Evolutionary conservation across 208 protist species (phyloP).

Genomic region (Tritrichomonas foetus): DNA sequence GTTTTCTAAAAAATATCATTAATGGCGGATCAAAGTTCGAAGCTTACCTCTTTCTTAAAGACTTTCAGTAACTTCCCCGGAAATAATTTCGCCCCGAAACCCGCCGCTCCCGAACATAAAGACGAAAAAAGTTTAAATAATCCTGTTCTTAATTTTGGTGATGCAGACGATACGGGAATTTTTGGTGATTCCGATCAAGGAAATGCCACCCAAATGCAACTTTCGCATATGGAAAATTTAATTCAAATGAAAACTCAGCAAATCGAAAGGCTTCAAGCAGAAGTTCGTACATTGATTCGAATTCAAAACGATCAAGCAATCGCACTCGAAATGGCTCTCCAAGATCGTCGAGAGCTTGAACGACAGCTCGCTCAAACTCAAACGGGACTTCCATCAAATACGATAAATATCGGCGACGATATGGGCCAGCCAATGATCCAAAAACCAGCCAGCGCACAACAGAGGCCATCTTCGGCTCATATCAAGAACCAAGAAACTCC

Average conservation of each 20-base stretch:
- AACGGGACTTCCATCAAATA: neutral
- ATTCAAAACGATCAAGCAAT: conserved; percentile 22
- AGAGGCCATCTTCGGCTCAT: neutral
- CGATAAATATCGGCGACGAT: neutral
- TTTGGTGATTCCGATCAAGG: too few relatives aligned
- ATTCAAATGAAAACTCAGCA: neutral
- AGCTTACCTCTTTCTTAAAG: too few relatives aligned
- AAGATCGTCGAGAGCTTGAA: conserved; percentile 14
- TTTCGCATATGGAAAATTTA: neutral
- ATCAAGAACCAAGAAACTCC: neutral
- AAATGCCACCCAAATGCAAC: neutral
- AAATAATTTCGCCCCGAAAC: too few relatives aligned
- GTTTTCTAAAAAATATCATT: too few relatives aligned
- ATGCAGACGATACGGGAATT: too few relatives aligned
- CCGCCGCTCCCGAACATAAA: too few relatives aligned
- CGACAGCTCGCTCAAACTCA: neutral
- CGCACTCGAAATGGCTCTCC: neutral
- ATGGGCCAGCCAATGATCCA: neutral
- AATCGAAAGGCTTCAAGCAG: conserved; percentile 7
- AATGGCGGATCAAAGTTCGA: too few relatives aligned
- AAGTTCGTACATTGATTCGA: neutral
- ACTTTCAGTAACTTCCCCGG: too few relatives aligned
- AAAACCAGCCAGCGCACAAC: neutral
- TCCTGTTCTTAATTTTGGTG: too few relatives aligned
- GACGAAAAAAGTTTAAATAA: too few relatives aligned